phyloP scores from a whole-genome alignment of 2,329 filamentous ascomycete species.

The Beauveria australis region DNA sequence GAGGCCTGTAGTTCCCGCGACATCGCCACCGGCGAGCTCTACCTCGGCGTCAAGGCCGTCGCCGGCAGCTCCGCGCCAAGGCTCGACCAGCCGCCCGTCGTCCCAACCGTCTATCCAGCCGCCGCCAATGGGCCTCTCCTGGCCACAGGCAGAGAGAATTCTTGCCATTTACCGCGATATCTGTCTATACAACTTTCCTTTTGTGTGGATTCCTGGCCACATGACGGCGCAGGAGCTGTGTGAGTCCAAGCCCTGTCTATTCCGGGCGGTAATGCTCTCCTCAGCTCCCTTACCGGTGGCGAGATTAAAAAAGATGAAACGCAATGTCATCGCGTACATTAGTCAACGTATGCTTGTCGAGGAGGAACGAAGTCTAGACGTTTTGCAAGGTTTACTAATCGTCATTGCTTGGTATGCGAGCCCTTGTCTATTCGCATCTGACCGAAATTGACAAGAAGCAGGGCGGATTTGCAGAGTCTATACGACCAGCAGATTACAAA shows the following conservation, averaged over 20 bases:
- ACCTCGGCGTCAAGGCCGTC: constrained; percentile 1
- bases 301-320: constrained; percentile 30
- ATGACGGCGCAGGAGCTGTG: constrained; percentile 23
- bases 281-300: constrained; percentile 22
- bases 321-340: constrained; percentile 32
- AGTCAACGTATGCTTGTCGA: constrained; percentile 33
- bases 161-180: constrained; percentile 25
- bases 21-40: constrained; percentile 11
- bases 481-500: constrained; percentile 28
- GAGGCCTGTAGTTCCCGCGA: not conserved
- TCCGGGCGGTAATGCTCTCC: constrained; percentile 30
- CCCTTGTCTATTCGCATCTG: not conserved
- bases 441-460: constrained; percentile 13
- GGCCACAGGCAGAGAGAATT: constrained; percentile 28
- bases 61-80: constrained; percentile 1
- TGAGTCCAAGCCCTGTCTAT: constrained; percentile 29
- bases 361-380: constrained; percentile 32
- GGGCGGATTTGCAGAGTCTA: constrained; percentile 28
- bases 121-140: constrained; percentile 29
- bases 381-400: constrained; percentile 38
- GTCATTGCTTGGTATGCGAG: constrained; percentile 35
- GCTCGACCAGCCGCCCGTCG: constrained; percentile 3
- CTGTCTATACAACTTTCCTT: constrained; percentile 30
- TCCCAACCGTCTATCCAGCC: not conserved
- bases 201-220: constrained; percentile 25